A percentile compares a stretch with the other conserved stretches of the same genome.
phyloP scores from a whole-genome alignment of 495 filamentous ascomycete species.

The Lichenothelia convexa region DNA sequence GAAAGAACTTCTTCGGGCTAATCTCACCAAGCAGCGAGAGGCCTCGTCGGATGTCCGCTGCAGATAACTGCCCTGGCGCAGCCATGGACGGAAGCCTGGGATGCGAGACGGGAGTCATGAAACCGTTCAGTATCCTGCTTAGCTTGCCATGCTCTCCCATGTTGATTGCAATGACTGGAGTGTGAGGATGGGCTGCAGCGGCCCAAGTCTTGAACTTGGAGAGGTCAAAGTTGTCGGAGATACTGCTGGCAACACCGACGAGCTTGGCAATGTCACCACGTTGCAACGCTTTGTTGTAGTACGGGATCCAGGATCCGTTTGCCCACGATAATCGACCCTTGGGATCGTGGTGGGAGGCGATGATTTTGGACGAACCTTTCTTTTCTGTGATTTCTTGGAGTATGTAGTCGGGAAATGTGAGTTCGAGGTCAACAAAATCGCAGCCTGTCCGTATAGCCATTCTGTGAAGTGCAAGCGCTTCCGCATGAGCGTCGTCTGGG shows the following conservation, averaged over 20 bases:
- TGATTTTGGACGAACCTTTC: slow-evolving; percentile 62
- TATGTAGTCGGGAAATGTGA: slow-evolving; percentile 61
- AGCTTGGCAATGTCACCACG: slow-evolving; percentile 91
- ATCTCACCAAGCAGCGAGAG: slow-evolving; percentile 68
- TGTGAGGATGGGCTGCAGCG: slow-evolving; percentile 40
- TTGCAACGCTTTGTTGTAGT: slow-evolving; percentile 71
- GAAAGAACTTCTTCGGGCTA: slow-evolving; percentile 54
- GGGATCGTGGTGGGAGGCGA: slow-evolving; percentile 91
- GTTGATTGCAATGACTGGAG: slow-evolving; percentile 84
- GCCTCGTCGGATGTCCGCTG: slow-evolving; percentile 66
- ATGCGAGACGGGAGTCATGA: slow-evolving; percentile 93
- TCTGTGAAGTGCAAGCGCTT: slow-evolving; percentile 54
- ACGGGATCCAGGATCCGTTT: slow-evolving; percentile 71
- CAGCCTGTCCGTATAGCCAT: slow-evolving; percentile 64
- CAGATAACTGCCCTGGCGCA: slow-evolving; percentile 85
- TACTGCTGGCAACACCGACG: slow-evolving; percentile 56
- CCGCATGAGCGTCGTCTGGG: slow-evolving; percentile 53
- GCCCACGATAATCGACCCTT: slow-evolving; percentile 62
- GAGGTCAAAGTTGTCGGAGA: slow-evolving; percentile 76
- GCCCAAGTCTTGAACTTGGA: slow-evolving; percentile 68
- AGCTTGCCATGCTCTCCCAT: slow-evolving; percentile 84
- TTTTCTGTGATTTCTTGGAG: slow-evolving; percentile 44
- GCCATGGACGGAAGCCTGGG: slow-evolving; percentile 77
- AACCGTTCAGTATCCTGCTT: slow-evolving; percentile 72
- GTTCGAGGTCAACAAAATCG: slow-evolving; percentile 88